A percentile compares a stretch with the other conserved stretches of the same genome.
These are phyloP conservation scores for Dovyalis caffra DNA, from an alignment of 345 rosid genomes.

Conservation along the genomic window DNA sequence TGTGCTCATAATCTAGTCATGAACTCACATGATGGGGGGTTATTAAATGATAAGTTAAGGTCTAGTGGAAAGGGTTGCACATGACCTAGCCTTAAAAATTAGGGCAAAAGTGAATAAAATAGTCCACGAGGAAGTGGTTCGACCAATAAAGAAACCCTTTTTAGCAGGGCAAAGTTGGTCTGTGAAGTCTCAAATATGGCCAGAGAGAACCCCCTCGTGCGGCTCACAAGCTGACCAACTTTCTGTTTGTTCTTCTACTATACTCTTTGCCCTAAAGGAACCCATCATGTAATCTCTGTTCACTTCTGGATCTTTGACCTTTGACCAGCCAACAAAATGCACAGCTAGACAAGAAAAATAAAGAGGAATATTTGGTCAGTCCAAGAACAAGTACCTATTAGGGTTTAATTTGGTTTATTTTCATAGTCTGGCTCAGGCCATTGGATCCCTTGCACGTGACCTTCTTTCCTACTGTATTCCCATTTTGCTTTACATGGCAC, in stretches of 20 bases:
- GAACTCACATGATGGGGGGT: not conserved
- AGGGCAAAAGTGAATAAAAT: not conserved
- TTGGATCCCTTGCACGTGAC: constrained; percentile 61
- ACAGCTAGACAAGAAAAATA: not conserved
- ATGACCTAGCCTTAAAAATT: constrained; percentile 6
- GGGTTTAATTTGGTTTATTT: not conserved
- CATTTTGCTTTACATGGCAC: constrained; percentile 39
- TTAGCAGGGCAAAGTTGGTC: constrained; percentile 14
- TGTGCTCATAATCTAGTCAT: not conserved
- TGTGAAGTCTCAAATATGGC: not conserved
- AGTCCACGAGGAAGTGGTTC: constrained; percentile 19
- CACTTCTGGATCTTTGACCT: constrained; percentile 44
- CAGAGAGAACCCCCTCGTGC: constrained; percentile 68
- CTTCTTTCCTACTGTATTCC: constrained; percentile 15
- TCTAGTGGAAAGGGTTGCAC: constrained; percentile 1
- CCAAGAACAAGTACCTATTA: not conserved
- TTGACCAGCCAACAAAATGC: constrained; percentile 37
- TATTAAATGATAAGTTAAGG: not conserved
- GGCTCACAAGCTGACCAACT: constrained; percentile 53
- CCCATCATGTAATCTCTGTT: not conserved
- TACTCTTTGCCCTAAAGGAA: not conserved
- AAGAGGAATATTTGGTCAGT: constrained; percentile 26
- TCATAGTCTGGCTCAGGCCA: constrained; percentile 15
- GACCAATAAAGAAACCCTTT: not conserved
- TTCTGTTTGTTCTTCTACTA: constrained; percentile 14